Evolutionary conservation across 768 basidiomycete genomes (phyloP), one percentile per base, ranked within the genome.

Genomic region (Royoungia palumana): DNA sequence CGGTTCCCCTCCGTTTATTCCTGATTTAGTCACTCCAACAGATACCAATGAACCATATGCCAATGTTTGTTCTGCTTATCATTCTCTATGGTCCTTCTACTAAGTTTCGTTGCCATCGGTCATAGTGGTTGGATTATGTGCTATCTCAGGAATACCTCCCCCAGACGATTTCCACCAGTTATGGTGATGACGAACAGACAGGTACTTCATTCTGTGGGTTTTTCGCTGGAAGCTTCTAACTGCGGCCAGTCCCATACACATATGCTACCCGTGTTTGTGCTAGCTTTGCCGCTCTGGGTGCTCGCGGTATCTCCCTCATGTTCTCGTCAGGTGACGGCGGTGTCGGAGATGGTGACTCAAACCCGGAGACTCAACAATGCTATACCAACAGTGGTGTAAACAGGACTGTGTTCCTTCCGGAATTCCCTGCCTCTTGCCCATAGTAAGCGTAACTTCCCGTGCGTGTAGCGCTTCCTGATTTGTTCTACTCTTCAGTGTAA

Each of bases 101-200:
- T 34, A 44, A 41, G 9, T 35, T 44, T 42, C 0, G 20, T 19
- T 12, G 4, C 32, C 24, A 24, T 45, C 62, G 53, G 50, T 47
- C 41, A 20, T 56, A 83, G 72, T 88, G 86, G 86, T 66, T 89
- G 14, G 73, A 82, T 35, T 82, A 75, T 49, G 60, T 87, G n/a
- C 66, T 79, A 0, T 56, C 53, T 12, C 74, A 78, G n/a, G 43
- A 66, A 10, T 60, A 70, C 34, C 63, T 76, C 2, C 83, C 85
- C 13, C 75, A 79, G 53, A 71, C 79, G 6, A 85, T 89, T 35
- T 84, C 84, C 0, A 87, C 83, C 0, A 85, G 82, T 54, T 89
- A 89, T 59, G 83, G 76, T 4, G 86, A 89, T 40, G 75, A 80
- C 49, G 87, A 89, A 47, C 85, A 85, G 60, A 81, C 84, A 24